A percentile compares a stretch with the other conserved stretches of the same genome.
Conservation (phyloP, 805 yeast species). For the Monosporozyma solicola region DNA sequence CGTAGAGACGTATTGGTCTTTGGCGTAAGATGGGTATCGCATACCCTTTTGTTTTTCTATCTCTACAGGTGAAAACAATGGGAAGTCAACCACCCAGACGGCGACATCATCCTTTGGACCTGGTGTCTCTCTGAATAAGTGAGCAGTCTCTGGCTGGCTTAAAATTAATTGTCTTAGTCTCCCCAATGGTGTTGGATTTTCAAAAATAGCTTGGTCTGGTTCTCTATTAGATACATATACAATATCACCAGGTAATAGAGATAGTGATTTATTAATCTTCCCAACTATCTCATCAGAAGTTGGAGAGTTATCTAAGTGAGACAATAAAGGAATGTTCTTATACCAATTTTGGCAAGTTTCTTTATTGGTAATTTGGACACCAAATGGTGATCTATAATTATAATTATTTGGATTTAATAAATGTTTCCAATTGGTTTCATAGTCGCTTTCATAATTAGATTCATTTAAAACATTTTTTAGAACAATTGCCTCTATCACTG, state of each 20-base stretch:
- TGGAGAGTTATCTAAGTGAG: slow-evolving; percentile 3
- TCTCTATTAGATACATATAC: slow-evolving; percentile 70
- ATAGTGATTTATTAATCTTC: slow-evolving; percentile 28
- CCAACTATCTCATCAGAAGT: not conserved
- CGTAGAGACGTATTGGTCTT: slow-evolving; percentile 48
- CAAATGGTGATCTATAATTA: slow-evolving; percentile 48
- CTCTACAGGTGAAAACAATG: slow-evolving; percentile 76
- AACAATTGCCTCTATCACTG: slow-evolving; percentile 67
- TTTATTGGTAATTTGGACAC: slow-evolving; percentile 41
- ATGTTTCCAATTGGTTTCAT: slow-evolving; percentile 28
- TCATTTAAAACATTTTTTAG: slow-evolving; percentile 40
- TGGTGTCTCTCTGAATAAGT: slow-evolving; percentile 11
- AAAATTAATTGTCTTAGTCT: slow-evolving; percentile 69
- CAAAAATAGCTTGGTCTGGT: slow-evolving; percentile 52
- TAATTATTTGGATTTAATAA: slow-evolving; percentile 39
- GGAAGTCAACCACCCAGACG: slow-evolving; percentile 87
- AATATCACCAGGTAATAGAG: slow-evolving; percentile 57
- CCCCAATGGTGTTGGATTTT: slow-evolving; percentile 94
- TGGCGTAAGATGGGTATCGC: slow-evolving; percentile 54
- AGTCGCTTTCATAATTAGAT: slow-evolving; percentile 13
- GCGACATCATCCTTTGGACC: slow-evolving; percentile 36
- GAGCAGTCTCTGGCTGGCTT: slow-evolving; percentile 37
- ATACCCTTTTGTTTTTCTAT: slow-evolving; percentile 9
- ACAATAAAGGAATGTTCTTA: slow-evolving; percentile 25
- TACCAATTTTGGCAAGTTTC: slow-evolving; percentile 39